Percentiles rank a stretch among this genome's conserved stretches.
These are phyloP conservation scores for Ministeria vibrans DNA, from an alignment of 78 protist species.

Conservation along the genomic window DNA sequence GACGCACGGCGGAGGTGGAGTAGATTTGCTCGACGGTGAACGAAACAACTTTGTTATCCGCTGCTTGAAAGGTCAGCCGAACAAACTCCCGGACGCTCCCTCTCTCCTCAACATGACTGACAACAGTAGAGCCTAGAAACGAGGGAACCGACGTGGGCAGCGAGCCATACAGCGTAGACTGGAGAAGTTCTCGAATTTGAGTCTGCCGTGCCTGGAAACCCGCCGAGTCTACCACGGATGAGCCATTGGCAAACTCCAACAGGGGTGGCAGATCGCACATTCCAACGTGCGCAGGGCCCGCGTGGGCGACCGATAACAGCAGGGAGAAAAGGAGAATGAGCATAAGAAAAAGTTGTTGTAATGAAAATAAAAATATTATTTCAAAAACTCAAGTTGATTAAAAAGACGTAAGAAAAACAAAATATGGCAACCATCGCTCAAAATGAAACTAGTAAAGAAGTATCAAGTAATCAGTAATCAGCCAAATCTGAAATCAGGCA, in stretches of 20 bases:
- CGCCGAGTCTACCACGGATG: not conserved
- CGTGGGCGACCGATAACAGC: too few species aligned
- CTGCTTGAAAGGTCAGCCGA: not conserved
- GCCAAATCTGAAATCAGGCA: too few species aligned
- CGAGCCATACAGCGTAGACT: not conserved
- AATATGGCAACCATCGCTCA: too few species aligned
- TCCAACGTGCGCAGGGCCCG: too few species aligned
- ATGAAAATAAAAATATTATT: too few species aligned
- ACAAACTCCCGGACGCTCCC: not conserved
- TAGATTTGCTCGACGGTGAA: not conserved
- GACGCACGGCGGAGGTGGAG: not conserved
- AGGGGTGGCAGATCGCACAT: not conserved
- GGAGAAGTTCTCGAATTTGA: not conserved
- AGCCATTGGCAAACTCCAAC: slow-evolving; percentile 17
- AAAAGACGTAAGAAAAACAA: too few species aligned
- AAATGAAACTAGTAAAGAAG: too few species aligned
- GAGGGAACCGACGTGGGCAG: not conserved
- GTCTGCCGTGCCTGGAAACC: not conserved
- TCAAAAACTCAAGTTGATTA: too few species aligned
- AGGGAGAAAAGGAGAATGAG: too few species aligned
- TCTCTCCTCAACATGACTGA: not conserved
- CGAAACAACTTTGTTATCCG: not conserved
- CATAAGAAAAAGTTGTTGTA: too few species aligned
- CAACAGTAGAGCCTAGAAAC: not conserved
- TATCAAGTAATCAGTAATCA: too few species aligned